phyloP scores from a whole-genome alignment of 176 grass and related monocot genomes.

The Puya raimondii region DNA sequence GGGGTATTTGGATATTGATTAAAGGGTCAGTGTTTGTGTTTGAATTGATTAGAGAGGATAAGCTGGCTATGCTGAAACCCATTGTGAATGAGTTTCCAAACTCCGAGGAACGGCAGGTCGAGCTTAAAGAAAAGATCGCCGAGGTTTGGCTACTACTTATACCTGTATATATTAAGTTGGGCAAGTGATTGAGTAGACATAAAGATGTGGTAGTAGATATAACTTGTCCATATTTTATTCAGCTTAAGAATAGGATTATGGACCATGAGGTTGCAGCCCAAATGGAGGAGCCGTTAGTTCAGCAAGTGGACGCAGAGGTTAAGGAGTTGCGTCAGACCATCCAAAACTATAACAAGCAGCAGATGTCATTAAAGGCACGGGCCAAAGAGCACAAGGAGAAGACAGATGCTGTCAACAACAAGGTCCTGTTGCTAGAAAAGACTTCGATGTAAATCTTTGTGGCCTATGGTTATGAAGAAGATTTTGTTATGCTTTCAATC shows the following conservation, averaged over 20 bases:
- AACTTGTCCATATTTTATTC: neutral
- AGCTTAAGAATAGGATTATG: constrained; percentile 44
- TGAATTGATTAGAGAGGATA: too few species aligned
- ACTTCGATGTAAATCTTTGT: too few species aligned
- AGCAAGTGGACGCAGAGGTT: constrained; percentile 39
- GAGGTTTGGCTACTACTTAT: too few species aligned
- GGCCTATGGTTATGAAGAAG: neutral
- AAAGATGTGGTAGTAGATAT: neutral
- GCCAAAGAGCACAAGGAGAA: constrained; percentile 24
- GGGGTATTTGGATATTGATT: too few species aligned
- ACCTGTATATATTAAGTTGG: neutral
- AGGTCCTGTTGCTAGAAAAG: neutral
- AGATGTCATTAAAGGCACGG: constrained; percentile 30
- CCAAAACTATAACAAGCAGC: constrained; percentile 64
- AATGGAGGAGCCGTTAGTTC: constrained; percentile 44
- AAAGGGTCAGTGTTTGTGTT: too few species aligned
- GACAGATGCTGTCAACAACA: constrained; percentile 29
- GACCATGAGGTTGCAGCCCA: constrained; percentile 37
- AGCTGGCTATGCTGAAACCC: too few species aligned
- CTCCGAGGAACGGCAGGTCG: too few species aligned
- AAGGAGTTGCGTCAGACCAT: constrained; percentile 39
- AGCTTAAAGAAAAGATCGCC: too few species aligned
- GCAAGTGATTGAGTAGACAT: neutral
- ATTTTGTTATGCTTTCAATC: constrained; percentile 5
- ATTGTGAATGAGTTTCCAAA: too few species aligned